These are phyloP conservation scores for Trichoderma koningii DNA, from an alignment of 2,329 filamentous ascomycete genomes.

Conservation along the genomic window DNA sequence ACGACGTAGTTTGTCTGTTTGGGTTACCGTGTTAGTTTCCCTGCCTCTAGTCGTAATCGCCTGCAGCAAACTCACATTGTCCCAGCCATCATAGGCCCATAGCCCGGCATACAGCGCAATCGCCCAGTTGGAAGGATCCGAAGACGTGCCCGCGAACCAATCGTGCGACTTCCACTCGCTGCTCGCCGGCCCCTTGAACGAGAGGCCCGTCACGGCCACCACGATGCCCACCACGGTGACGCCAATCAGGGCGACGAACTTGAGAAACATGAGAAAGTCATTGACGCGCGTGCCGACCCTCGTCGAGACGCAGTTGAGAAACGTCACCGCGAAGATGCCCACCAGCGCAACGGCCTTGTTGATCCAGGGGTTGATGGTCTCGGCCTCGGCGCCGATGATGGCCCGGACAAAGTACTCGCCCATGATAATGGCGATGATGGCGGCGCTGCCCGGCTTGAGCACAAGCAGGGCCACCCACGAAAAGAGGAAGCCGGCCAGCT, in stretches of 20 bases:
- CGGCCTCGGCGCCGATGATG: slow-evolving; percentile 81
- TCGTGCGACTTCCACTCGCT: slow-evolving; percentile 81
- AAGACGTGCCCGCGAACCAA: slow-evolving; percentile 87
- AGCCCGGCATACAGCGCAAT: slow-evolving; percentile 92
- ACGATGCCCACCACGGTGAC: slow-evolving; percentile 87
- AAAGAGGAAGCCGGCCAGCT: slow-evolving; percentile 89
- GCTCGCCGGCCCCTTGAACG: slow-evolving; percentile 72
- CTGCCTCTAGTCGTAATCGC: background rate
- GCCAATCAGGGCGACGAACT: slow-evolving; percentile 85
- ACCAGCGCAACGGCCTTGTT: slow-evolving; percentile 83
- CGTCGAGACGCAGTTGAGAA: slow-evolving; percentile 89
- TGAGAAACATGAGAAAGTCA: slow-evolving; percentile 94
- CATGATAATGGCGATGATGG: slow-evolving; percentile 97
- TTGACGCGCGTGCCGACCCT: slow-evolving; percentile 83
- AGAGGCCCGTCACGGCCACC: slow-evolving; percentile 82
- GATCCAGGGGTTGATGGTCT: slow-evolving; percentile 80
- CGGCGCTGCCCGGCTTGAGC: slow-evolving; percentile 87
- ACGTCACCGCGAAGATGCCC: slow-evolving; percentile 74
- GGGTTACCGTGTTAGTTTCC: background rate
- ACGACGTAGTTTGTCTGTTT: slow-evolving; percentile 94
- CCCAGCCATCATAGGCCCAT: slow-evolving; percentile 99
- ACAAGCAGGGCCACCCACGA: slow-evolving; percentile 96
- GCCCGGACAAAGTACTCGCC: slow-evolving; percentile 95
- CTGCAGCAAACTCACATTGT: slow-evolving; percentile 69
- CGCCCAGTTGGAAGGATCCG: slow-evolving; percentile 82